phyloP scores from a whole-genome alignment of 1,139 yeast genomes.

The Groenewaldozyma sp. region DNA sequence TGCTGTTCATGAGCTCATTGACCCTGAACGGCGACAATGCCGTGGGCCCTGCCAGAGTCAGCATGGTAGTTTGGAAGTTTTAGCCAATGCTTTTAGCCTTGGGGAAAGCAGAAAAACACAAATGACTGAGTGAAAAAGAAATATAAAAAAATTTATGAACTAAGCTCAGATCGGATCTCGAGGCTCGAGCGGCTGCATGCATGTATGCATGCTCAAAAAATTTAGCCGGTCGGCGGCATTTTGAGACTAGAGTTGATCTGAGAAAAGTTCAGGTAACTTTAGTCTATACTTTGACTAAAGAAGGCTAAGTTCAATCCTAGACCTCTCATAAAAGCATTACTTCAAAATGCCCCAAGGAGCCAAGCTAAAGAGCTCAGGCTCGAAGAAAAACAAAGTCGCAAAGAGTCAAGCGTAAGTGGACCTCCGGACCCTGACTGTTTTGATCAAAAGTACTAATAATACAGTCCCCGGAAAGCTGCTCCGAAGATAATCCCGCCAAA shows the following conservation, averaged over 20 bases:
- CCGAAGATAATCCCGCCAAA: conserved; percentile 67
- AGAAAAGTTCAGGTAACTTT: not conserved
- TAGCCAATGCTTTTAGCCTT: too few species aligned
- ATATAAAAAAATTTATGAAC: too few species aligned
- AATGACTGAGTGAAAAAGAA: too few species aligned
- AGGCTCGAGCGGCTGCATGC: too few species aligned
- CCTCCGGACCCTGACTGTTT: not conserved
- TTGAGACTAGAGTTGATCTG: too few species aligned
- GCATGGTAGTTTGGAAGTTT: conserved; percentile 23
- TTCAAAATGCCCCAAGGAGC: conserved; percentile 49
- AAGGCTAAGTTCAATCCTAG: too few species aligned
- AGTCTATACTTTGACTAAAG: not conserved
- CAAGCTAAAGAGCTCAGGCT: conserved; percentile 11
- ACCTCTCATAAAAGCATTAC: not conserved
- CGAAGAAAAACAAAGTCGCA: conserved; percentile 4
- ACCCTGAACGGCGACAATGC: conserved; percentile 87
- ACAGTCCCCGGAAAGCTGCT: conserved; percentile 63
- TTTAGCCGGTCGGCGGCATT: too few species aligned
- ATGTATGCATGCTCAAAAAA: too few species aligned
- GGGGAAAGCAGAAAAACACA: too few species aligned
- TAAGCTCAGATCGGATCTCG: too few species aligned
- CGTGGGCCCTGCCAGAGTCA: conserved; percentile 78
- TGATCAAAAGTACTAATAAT: conserved; percentile 3
- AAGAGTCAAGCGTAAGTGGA: conserved; percentile 3
- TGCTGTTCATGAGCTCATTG: conserved; percentile 57